These are phyloP conservation scores for Kwoniella sp. DNA, from an alignment of 768 basidiomycete genomes.

Conservation along the genomic window DNA sequence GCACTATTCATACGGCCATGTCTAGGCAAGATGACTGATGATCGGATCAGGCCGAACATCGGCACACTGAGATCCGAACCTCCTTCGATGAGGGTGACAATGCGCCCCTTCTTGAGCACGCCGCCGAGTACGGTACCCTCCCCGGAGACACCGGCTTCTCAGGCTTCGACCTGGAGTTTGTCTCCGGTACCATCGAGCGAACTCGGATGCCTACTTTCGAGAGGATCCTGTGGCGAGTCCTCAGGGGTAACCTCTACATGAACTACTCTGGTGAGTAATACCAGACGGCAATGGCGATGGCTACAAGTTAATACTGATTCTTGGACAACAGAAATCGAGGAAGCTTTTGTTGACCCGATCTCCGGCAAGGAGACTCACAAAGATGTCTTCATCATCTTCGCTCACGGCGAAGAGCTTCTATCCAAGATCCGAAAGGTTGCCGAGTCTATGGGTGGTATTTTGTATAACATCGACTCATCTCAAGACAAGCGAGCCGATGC, in stretches of 20 bases:
- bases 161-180: slow-evolving; percentile 88
- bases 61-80: slow-evolving; percentile 74
- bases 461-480: slow-evolving; percentile 94
- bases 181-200: slow-evolving; percentile 94
- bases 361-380: slow-evolving; percentile 85
- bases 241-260: slow-evolving; percentile 98
- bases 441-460: slow-evolving; percentile 96
- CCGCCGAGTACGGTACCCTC: slow-evolving; percentile 66
- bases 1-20: neutral
- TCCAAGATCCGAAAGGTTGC: slow-evolving; percentile 97
- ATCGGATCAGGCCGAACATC: slow-evolving; percentile 68
- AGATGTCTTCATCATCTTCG: slow-evolving; percentile 99
- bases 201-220: slow-evolving; percentile 89
- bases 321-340: slow-evolving; percentile 69
- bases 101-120: slow-evolving; percentile 74
- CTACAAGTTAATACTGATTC: neutral
- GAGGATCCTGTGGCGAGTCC: slow-evolving; percentile 94
- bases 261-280: slow-evolving; percentile 61
- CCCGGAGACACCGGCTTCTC: slow-evolving; percentile 52
- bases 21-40: neutral
- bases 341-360: slow-evolving; percentile 84
- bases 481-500: slow-evolving; percentile 88
- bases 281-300: neutral
- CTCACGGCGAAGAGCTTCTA: slow-evolving; percentile 87
- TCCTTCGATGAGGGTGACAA: slow-evolving; percentile 88